These are phyloP conservation scores for Trichoderma sp. DNA, from an alignment of 2,329 filamentous ascomycete species.

Conservation along the genomic window DNA sequence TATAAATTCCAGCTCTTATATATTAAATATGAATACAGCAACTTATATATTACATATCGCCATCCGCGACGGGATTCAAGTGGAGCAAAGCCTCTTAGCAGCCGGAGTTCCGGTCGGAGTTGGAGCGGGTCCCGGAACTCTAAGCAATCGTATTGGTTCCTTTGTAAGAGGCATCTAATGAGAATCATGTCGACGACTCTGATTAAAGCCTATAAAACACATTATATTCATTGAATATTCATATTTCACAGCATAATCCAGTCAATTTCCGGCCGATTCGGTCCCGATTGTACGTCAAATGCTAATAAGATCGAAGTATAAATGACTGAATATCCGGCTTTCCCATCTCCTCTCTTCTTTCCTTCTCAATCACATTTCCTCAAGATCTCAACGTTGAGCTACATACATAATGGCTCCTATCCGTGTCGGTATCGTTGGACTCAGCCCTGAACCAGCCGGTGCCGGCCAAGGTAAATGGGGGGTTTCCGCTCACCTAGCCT, in stretches of 20 bases:
- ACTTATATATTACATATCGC: background rate
- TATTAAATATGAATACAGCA: background rate
- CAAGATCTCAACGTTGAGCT: background rate
- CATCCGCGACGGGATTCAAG: background rate
- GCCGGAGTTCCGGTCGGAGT: background rate
- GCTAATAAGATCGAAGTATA: background rate
- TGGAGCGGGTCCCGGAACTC: background rate
- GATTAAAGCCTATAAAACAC: background rate
- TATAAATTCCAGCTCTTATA: background rate
- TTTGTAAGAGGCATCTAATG: background rate
- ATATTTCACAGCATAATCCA: background rate
- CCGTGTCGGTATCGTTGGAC: slow-evolving; percentile 24
- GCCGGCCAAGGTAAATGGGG: slow-evolving; percentile 37
- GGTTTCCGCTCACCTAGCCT: slow-evolving; percentile 51
- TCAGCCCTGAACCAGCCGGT: background rate
- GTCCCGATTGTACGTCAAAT: too few species aligned
- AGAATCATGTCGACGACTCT: background rate
- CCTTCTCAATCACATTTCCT: background rate
- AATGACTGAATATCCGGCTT: background rate
- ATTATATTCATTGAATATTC: background rate
- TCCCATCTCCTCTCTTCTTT: too few species aligned
- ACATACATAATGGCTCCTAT: slow-evolving; percentile 22
- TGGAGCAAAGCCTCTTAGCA: background rate
- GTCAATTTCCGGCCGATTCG: background rate
- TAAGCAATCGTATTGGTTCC: background rate